phyloP scores from a whole-genome alignment of 345 rosid genomes.

The Carallia pectinifolia region DNA sequence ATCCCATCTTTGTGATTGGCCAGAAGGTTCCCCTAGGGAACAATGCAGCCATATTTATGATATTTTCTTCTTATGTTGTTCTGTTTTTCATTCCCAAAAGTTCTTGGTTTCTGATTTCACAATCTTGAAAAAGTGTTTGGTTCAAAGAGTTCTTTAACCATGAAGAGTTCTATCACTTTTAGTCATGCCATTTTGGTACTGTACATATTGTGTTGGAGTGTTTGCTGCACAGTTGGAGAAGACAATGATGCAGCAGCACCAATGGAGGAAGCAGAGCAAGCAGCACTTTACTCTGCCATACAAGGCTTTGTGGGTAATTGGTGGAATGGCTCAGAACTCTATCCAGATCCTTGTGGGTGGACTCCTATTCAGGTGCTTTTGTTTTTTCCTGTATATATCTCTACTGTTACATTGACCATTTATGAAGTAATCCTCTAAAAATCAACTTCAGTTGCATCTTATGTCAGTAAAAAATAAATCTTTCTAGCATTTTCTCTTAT shows the following conservation, averaged over 20 bases:
- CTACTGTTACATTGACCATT: slow-evolving; percentile 22
- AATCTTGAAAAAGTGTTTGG: neutral
- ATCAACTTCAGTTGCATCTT: no score
- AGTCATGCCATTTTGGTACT: slow-evolving; percentile 30
- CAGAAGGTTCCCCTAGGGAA: neutral
- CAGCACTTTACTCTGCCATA: slow-evolving; percentile 64
- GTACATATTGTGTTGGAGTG: slow-evolving; percentile 36
- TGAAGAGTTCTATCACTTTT: slow-evolving; percentile 14
- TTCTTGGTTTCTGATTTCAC: neutral
- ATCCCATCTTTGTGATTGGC: neutral
- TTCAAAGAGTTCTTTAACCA: neutral
- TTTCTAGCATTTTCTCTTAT: no score
- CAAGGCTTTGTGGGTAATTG: slow-evolving; percentile 84
- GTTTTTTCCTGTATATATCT: neutral
- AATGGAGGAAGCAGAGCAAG: slow-evolving; percentile 71
- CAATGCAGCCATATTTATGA: neutral
- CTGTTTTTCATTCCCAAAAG: neutral
- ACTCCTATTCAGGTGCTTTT: slow-evolving; percentile 79
- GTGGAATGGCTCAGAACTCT: slow-evolving; percentile 92
- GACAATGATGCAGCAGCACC: slow-evolving; percentile 52
- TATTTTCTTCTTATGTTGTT: neutral
- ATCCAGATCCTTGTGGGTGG: slow-evolving; percentile 98
- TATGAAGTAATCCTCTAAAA: no score
- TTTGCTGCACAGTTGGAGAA: slow-evolving; percentile 40
- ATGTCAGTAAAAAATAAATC: no score